These are phyloP conservation scores for Solanum neorickii DNA, from an alignment of 257 asterid species.

Conservation along the genomic window DNA sequence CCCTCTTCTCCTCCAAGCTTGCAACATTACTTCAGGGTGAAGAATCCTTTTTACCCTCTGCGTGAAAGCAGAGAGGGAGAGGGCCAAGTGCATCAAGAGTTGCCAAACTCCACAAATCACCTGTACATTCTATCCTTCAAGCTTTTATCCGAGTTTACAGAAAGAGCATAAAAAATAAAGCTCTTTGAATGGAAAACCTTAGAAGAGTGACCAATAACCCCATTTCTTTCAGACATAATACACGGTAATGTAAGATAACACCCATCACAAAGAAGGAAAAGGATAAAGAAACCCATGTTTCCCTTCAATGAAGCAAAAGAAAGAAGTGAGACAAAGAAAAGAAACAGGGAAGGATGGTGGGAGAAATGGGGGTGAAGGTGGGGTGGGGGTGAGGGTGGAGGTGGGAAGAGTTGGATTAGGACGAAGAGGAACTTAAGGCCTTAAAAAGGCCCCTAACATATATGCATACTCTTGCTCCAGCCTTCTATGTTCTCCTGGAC, in stretches of 20 bases:
- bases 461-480: conserved; percentile 3
- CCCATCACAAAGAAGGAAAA: not conserved
- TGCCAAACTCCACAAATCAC: not conserved
- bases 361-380: not conserved
- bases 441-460: not conserved
- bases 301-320: not conserved
- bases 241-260: not conserved
- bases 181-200: not conserved
- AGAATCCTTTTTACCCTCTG: not conserved
- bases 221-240: not conserved
- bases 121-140: conserved; percentile 1
- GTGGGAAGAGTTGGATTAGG: not conserved
- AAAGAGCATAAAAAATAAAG: not conserved
- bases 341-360: not conserved
- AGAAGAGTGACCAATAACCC: not conserved
- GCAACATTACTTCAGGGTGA: not conserved
- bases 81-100: not conserved
- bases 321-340: not conserved
- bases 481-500: not conserved
- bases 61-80: not conserved
- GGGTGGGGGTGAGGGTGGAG: not conserved
- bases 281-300: not conserved
- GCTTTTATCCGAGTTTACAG: not conserved
- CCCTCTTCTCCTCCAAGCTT: not conserved
- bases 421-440: not conserved